Base-by-base conservation (phyloP, 345 rosid genomes). In the Salix purpurea region DNA sequence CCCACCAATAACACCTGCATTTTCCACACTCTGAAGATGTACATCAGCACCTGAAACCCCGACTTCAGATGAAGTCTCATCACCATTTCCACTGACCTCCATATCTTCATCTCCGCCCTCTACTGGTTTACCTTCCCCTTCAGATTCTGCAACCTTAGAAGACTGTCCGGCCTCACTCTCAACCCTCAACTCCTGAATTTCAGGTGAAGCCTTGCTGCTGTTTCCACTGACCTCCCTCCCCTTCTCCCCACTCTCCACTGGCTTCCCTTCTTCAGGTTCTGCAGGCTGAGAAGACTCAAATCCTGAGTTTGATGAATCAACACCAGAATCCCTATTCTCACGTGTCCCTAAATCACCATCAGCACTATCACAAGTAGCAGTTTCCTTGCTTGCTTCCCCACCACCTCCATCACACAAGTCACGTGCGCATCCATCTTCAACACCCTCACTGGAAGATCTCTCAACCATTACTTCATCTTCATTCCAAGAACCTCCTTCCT, bases 381-480 rank as follows among this genome's bases (percentile, higher is more conserved):
- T 87, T 54, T 79, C 80, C 77, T 19, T 70, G 23, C 74, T 76
- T 13, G 62, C 75, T 69, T 70, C 56, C 46, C 65, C 76, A 71
- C 74, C 85, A 72, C 67, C 78, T 37, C 54, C 77, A 70, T 34
- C 83, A 16, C 56, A 82, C 11, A 64, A 69, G 77, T 82, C 77
- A 21, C 56, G 76, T 26, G 79, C 68, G 34, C 87, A 80, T 61
- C 85, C 86, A 67, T 87, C 89, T 76, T 81, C 89, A 15, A 82
- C 88, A 76, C 76, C 73, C 66, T 75, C 86, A 48, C 76, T 83
- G 54, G 89, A 83, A 44, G 88, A 83, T 81, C 77, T 56, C 84
- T 81, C 89, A 74, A 86, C 87, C 84, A 78, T 79, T 68, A 76
- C 62, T 69, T 86, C 89, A 44, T 71, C 89, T 54, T 81, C 87